Evolutionary conservation across 768 basidiomycete genomes (phyloP).

Genomic region (Plicaturopsis crispa): DNA sequence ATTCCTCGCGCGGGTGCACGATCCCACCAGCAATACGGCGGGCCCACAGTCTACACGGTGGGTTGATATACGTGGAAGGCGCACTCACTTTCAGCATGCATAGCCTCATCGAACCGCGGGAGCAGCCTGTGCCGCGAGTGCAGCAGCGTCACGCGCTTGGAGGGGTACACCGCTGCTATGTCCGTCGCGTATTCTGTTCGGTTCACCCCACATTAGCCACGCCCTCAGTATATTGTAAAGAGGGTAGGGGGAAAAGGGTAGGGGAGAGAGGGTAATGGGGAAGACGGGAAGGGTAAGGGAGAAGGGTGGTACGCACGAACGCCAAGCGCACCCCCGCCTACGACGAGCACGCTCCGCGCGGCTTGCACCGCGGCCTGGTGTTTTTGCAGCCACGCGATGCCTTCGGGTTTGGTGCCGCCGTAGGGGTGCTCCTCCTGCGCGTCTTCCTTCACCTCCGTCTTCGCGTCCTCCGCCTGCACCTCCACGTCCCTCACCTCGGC

Average conservation of each 20-base stretch:
- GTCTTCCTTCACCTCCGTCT: background rate
- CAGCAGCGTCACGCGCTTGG: slow-evolving; percentile 46
- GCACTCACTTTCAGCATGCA: slow-evolving; percentile 44
- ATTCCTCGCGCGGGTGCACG: too few species aligned
- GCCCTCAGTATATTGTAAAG: too few species aligned
- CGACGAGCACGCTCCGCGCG: slow-evolving; percentile 47
- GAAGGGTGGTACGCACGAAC: slow-evolving; percentile 40
- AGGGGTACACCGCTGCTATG: slow-evolving; percentile 45
- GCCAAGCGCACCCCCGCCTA: slow-evolving; percentile 70
- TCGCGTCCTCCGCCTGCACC: background rate
- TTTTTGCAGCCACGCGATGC: slow-evolving; percentile 41
- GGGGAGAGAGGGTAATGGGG: slow-evolving; percentile 1
- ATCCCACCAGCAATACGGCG: too few species aligned
- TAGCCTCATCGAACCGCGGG: slow-evolving; percentile 40
- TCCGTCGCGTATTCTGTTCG: slow-evolving; percentile 62
- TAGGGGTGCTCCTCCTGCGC: slow-evolving; percentile 15
- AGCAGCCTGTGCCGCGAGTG: slow-evolving; percentile 52
- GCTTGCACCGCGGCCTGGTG: slow-evolving; percentile 40
- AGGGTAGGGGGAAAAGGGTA: too few species aligned
- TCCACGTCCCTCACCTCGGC: background rate
- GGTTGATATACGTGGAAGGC: slow-evolving; percentile 1
- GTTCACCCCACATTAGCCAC: too few species aligned
- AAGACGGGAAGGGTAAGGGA: background rate
- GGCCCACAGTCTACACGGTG: too few species aligned
- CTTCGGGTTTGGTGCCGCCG: slow-evolving; percentile 38